Percentiles rank a stretch among this genome's conserved stretches.
phyloP scores from a whole-genome alignment of 140 eudicot genomes.

The Erigeron philadelphicus region DNA sequence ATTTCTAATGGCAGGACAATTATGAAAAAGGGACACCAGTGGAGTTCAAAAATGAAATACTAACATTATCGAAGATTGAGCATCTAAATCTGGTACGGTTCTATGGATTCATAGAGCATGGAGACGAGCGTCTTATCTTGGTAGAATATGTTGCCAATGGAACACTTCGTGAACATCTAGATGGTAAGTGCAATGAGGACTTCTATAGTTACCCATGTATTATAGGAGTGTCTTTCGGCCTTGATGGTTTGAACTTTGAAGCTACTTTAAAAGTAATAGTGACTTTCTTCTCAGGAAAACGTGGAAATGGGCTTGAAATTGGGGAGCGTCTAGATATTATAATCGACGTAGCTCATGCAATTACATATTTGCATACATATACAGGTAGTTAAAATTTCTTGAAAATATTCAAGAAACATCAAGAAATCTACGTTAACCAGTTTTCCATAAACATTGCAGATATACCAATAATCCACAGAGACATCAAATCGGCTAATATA shows the following conservation, averaged over 20 bases:
- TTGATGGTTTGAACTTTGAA: not conserved
- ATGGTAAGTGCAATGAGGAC: slow-evolving; percentile 41
- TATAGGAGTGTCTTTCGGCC: slow-evolving; percentile 12
- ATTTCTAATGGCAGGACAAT: slow-evolving; percentile 37
- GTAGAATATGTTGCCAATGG: slow-evolving; percentile 72
- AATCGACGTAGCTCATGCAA: slow-evolving; percentile 81
- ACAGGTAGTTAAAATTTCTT: slow-evolving; percentile 43
- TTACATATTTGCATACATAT: slow-evolving; percentile 72
- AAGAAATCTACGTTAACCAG: slow-evolving; percentile 6
- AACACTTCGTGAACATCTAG: slow-evolving; percentile 78
- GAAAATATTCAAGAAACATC: not conserved
- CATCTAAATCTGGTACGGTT: slow-evolving; percentile 70
- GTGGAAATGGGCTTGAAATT: slow-evolving; percentile 58
- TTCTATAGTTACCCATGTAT: not conserved
- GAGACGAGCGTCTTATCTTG: slow-evolving; percentile 54
- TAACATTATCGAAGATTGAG: slow-evolving; percentile 65
- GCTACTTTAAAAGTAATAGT: not conserved
- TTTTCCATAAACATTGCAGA: slow-evolving; percentile 41
- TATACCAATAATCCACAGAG: slow-evolving; percentile 83
- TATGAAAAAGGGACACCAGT: slow-evolving; percentile 36
- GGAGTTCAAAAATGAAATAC: slow-evolving; percentile 69
- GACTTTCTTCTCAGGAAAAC: slow-evolving; percentile 39
- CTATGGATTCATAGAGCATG: slow-evolving; percentile 65
- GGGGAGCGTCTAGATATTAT: slow-evolving; percentile 72
- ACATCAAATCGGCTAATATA: slow-evolving; percentile 75